Evolutionary conservation across 148 eudicot species (phyloP), one percentile per base, ranked within the genome.

Genomic region (Pharnaceum exiguum): DNA sequence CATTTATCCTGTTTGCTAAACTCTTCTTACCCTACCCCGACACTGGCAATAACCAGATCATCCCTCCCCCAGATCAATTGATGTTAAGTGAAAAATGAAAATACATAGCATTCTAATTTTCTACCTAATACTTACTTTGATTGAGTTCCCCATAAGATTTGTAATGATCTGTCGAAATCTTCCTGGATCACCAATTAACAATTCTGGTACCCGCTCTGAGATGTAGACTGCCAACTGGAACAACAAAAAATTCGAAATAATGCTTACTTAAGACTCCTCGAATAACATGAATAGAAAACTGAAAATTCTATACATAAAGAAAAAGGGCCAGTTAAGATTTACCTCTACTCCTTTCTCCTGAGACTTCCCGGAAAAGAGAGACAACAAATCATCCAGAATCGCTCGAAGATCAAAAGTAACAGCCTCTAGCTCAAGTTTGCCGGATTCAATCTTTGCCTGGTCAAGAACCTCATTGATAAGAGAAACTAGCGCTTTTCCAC

Each of bases 321-420:
- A 55, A 29, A 65, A 49, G 37, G 12, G 44, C 23, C 42, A 48
- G 59, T 40, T 28, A 61, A 39, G 48, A 53, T 29, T 60, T 81
- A 93, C 98, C 98, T 93, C 96, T 11, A 93, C 75, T 65, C 93
- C 95, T 70, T 85, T 93, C 74, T 88, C 95, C 67, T 93, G 96
- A 62, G 98, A 81, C 66, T 93, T 88, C 23, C 88, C 96, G 10
- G 98, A 88, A 74, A 88, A 88, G 42, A 93, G 90, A 8, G 98
- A 88, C 62, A 88, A 60, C 27, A 93, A 90, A 50, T 93, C 96
- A 68, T 93, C 98, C 46, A 93, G 62, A 67, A 88, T 93, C 18
- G 77, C 89, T 29, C 96, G 66, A 55, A 88, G 72, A 62, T 93
- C 86, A 67, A 93, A 93, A 22, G 75, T 75, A 63, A 88, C 80